phyloP scores from a whole-genome alignment of 148 eudicot genomes.

The Chenopodium berlandieri region DNA sequence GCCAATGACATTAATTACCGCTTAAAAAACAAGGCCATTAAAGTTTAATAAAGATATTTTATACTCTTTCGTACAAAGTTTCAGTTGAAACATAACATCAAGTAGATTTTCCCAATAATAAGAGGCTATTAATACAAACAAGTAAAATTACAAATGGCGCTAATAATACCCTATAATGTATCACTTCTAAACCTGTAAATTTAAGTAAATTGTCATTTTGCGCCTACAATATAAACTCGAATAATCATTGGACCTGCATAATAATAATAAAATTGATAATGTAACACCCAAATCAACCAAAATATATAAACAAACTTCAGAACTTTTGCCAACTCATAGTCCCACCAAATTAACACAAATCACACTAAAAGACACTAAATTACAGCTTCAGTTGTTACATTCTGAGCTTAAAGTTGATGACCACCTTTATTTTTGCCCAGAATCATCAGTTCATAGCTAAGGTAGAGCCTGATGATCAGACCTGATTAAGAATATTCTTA shows the following conservation, averaged over 20 bases:
- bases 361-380: conserved; percentile 8
- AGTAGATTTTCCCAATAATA: neutral
- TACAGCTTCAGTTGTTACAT: neutral
- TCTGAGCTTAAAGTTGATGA: conserved; percentile 12
- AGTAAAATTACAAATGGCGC: neutral
- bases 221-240: neutral
- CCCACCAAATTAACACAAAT: conserved; percentile 12
- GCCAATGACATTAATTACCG: neutral
- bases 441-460: conserved; percentile 13
- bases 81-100: conserved; percentile 19
- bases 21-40: conserved; percentile 3
- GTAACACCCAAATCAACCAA: neutral
- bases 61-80: neutral
- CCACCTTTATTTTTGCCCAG: conserved; percentile 8
- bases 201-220: neutral
- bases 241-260: neutral
- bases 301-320: neutral
- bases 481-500: conserved; percentile 11
- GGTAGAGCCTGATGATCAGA: neutral
- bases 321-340: conserved; percentile 18
- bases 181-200: neutral
- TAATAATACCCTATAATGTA: neutral
- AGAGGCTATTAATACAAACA: neutral
- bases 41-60: neutral
- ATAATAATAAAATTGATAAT: neutral